Evolutionary conservation across 441 rosid genomes (phyloP).

Genomic region (Capsella rubella): DNA sequence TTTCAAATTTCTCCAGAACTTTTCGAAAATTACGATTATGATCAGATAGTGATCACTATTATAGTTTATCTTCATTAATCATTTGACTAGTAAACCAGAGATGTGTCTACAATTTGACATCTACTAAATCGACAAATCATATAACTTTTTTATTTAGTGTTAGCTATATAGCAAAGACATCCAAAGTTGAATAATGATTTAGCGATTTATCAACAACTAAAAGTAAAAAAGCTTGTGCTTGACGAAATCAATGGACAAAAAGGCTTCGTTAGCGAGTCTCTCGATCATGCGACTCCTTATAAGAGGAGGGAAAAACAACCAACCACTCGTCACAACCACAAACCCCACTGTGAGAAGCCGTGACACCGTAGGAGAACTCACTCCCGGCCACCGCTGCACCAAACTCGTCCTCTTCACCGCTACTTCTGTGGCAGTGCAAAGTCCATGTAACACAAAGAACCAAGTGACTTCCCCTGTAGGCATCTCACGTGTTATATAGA

Average conservation of each 20-base stretch:
- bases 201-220: background rate
- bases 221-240: slow-evolving; percentile 5
- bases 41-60: too few species aligned
- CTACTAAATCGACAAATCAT: background rate
- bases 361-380: slow-evolving; percentile 39
- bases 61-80: background rate
- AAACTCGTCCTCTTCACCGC: slow-evolving; percentile 44
- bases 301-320: slow-evolving; percentile 60
- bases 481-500: slow-evolving; percentile 37
- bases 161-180: background rate
- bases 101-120: background rate
- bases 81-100: too few species aligned
- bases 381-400: slow-evolving; percentile 39
- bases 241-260: slow-evolving; percentile 17
- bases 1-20: too few species aligned
- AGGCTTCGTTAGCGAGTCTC: slow-evolving; percentile 33
- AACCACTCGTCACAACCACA: slow-evolving; percentile 43
- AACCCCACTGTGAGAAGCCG: slow-evolving; percentile 51
- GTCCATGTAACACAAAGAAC: slow-evolving; percentile 60
- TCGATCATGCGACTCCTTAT: slow-evolving; percentile 28
- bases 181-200: background rate
- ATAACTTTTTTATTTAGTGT: background rate
- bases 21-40: too few species aligned
- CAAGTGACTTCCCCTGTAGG: slow-evolving; percentile 68
- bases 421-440: slow-evolving; percentile 49